Evolutionary conservation across 805 yeast genomes (phyloP).

Genomic region (Ogataea glucozyma): DNA sequence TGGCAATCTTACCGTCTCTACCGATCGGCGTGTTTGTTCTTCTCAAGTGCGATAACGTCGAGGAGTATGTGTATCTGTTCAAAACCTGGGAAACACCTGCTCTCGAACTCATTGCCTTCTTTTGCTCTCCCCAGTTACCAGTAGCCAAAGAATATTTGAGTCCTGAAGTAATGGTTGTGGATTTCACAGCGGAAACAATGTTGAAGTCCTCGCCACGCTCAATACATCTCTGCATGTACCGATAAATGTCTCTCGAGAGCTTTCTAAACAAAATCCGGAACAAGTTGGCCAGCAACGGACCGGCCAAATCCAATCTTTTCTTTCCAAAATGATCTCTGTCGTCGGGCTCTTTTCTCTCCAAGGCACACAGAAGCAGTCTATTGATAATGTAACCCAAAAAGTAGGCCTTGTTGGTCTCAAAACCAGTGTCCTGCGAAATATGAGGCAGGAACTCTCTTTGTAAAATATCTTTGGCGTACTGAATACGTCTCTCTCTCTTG

Average conservation of each 20-base stretch:
- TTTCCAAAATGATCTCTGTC: slow-evolving; percentile 99
- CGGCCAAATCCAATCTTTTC: slow-evolving; percentile 97
- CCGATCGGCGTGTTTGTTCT: slow-evolving; percentile 99
- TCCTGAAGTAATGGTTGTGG: slow-evolving; percentile 96
- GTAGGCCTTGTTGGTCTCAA: slow-evolving; percentile 94
- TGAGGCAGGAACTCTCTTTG: slow-evolving; percentile 97
- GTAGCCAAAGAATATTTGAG: slow-evolving; percentile 96
- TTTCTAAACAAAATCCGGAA: slow-evolving; percentile 94
- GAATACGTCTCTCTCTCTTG: slow-evolving; percentile 95
- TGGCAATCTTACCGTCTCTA: slow-evolving; percentile 97
- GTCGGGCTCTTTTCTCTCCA: slow-evolving; percentile 96
- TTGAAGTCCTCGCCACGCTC: slow-evolving; percentile 97
- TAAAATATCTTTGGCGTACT: slow-evolving; percentile 94
- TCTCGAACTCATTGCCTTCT: slow-evolving; percentile 97
- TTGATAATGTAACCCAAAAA: slow-evolving; percentile 98
- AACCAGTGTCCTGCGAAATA: slow-evolving; percentile 96
- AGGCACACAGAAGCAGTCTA: slow-evolving; percentile 88
- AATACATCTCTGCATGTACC: slow-evolving; percentile 98
- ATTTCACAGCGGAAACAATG: slow-evolving; percentile 93
- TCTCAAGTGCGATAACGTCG: slow-evolving; percentile 97
- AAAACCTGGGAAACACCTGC: slow-evolving; percentile 99
- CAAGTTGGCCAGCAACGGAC: slow-evolving; percentile 93
- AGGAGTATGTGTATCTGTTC: slow-evolving; percentile 96
- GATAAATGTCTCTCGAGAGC: slow-evolving; percentile 92
- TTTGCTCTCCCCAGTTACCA: slow-evolving; percentile 99